Conservation (phyloP, 179 eudicot species). For the Beta macrorhiza region DNA sequence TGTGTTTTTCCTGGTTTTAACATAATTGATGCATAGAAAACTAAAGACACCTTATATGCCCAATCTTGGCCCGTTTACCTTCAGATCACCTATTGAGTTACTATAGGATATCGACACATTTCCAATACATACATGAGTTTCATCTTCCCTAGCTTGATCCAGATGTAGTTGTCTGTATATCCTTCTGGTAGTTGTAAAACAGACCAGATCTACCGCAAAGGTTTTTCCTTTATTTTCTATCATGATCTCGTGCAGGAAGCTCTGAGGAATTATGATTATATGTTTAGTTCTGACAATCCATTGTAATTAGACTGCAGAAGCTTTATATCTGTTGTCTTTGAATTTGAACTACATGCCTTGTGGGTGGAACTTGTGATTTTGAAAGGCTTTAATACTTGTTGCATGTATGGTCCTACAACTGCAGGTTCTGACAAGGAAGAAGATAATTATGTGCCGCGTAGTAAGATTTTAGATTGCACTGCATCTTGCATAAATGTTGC, state of each 20-base stretch:
- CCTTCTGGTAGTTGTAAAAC: not conserved
- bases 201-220: not conserved
- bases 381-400: constrained; percentile 16
- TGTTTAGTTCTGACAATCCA: not conserved
- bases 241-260: not conserved
- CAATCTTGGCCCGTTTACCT: not conserved
- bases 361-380: not conserved
- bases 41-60: not conserved
- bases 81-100: not conserved
- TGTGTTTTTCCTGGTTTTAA: not conserved
- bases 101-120: not conserved
- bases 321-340: not conserved
- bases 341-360: constrained; percentile 4
- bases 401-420: constrained; percentile 13
- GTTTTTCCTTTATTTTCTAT: not conserved
- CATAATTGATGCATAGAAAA: not conserved
- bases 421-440: constrained; percentile 58
- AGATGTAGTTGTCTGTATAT: not conserved
- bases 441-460: constrained; percentile 50
- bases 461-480: constrained; percentile 67
- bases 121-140: not conserved
- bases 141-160: not conserved
- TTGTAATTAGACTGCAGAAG: not conserved
- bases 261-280: not conserved
- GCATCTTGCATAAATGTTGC: constrained; percentile 67